Evolutionary conservation across 495 filamentous ascomycete genomes (phyloP), one percentile per base, ranked within the genome.

Genomic region (Penicillium simplicissimum): DNA sequence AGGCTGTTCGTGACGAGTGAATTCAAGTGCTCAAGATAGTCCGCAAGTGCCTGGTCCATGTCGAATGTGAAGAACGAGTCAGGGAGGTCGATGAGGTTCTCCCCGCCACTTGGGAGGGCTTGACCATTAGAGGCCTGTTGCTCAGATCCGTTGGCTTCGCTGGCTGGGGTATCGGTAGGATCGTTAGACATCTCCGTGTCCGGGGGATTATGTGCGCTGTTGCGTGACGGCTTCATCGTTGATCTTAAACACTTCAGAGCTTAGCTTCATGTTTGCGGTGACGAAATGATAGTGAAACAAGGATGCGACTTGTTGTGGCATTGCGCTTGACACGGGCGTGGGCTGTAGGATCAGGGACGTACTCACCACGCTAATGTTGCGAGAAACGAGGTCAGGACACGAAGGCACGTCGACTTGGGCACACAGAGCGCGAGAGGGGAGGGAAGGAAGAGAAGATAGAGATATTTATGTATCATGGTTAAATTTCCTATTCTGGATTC

Each of bases 311-410:
- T 23, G 25, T 23, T 14, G 23, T 49, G 13, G 23, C 13, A 49
- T 15, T 7, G 23, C 25, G 42, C 23, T 49, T 49, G 25, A 31
- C 15, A 13, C 1, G 5, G 21, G 45, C 9, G 37, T 47, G 17
- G 19, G 52, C 42, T 48, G 35, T 59, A 42, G 37, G 38, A 40
- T 61, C 28, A 55, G 31, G 28, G 35, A 31, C 23, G 2, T 49
- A 49, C 45, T 45, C 42, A 45, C 42, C 23, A 14, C 28, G 28
- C 25, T 6, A 8, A 31, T 3, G 23, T 8, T 31, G 45, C 23
- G 15, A 8, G 23, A 3, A 47, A 3, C 11, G 9, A 14, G 43
- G 23, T 47, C 43, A 7, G 10, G 43, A 7, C 23, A 0, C 5
- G 14, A 4, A 21, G 23, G 43, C 23, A 47, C 11, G 11, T 25